Evolutionary conservation across 1,284 basidiomycete species (phyloP), one percentile per base, ranked within the genome.

Genomic region (Sanghuangporus sanghuang): DNA sequence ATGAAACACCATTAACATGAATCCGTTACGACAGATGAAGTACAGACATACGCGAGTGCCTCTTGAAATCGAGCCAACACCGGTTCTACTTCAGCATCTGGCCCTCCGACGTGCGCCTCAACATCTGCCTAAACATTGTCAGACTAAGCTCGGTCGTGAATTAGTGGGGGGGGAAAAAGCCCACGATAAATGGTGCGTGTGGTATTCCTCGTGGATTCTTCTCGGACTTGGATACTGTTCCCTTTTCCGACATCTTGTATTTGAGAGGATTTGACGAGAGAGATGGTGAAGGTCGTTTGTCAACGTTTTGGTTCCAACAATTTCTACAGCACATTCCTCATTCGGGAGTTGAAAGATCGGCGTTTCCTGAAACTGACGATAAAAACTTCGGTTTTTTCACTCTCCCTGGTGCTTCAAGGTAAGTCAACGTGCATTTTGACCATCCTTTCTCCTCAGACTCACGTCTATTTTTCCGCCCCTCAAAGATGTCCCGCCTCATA

Each of bases 121-220:
- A 98, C 93, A 76, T 97, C 87, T 52, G 82, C 79, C 90, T 92
- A 71, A n/a, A 63, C 11, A 23, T 14, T 14, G 53, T 59, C 40
- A 55, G 55, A 65, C 38, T 64, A 49, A 60, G 63, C 42, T 38
- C 12, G 6, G 21, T 23, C 59, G 14, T 32, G 50, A 52, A 52
- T 16, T 16, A n/a, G 9, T 12, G 57, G 53, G 18, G 6, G 6
- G 52, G 16, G 4, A 16, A 27, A 12, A 11, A 3, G 84, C 91
- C 71, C 71, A 97, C 96, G 64, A 98, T 91, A 73, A 99, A 99
- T 0, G 94, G 93, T 3, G 96, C 96, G 73, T 90, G 88, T 12
- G 96, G 96, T 64, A 99, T 98, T 1, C 96, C 96, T 60, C 95
- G 81, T 1, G 94, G 87, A 71, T 96, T 98, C 71, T 87, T 86